Evolutionary conservation across 2,329 filamentous ascomycete species (phyloP).

Genomic region (Ophiobolus disseminans): DNA sequence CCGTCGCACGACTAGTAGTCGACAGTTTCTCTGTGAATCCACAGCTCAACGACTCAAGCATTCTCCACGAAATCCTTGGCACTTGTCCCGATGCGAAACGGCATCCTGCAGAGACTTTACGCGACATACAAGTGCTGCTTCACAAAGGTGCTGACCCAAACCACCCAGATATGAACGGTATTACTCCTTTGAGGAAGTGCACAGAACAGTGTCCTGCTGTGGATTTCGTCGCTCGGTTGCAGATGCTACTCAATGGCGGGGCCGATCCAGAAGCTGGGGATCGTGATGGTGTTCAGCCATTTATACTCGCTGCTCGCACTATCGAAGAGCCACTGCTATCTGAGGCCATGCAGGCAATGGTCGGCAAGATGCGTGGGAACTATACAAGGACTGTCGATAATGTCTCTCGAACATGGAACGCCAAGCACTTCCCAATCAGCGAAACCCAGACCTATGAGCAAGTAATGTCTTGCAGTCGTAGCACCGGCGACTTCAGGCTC

Average conservation of each 20-base stretch:
- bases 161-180: slow-evolving; percentile 15
- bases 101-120: slow-evolving; percentile 39
- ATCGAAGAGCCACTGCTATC: slow-evolving; percentile 35
- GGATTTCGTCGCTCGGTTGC: slow-evolving; percentile 35
- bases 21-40: slow-evolving; percentile 21
- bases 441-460: slow-evolving; percentile 29
- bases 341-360: slow-evolving; percentile 33
- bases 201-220: slow-evolving; percentile 35
- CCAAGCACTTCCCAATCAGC: slow-evolving; percentile 37
- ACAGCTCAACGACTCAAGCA: slow-evolving; percentile 20
- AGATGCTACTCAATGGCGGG: slow-evolving; percentile 36
- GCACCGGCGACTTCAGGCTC: slow-evolving; percentile 27
- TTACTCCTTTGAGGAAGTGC: slow-evolving; percentile 34
- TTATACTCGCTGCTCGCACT: slow-evolving; percentile 33
- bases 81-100: slow-evolving; percentile 39
- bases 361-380: slow-evolving; percentile 31
- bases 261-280: slow-evolving; percentile 39
- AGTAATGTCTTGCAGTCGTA: slow-evolving; percentile 28
- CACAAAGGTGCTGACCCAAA: slow-evolving; percentile 39
- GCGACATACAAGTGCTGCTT: slow-evolving; percentile 40
- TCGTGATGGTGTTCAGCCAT: slow-evolving; percentile 27
- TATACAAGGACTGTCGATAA: slow-evolving; percentile 16
- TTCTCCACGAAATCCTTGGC: slow-evolving; percentile 41
- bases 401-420: slow-evolving; percentile 22
- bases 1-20: slow-evolving; percentile 30